These are phyloP conservation scores for Nitzschia sp. DNA, from an alignment of 108 stramenopile species.

Conservation along the genomic window DNA sequence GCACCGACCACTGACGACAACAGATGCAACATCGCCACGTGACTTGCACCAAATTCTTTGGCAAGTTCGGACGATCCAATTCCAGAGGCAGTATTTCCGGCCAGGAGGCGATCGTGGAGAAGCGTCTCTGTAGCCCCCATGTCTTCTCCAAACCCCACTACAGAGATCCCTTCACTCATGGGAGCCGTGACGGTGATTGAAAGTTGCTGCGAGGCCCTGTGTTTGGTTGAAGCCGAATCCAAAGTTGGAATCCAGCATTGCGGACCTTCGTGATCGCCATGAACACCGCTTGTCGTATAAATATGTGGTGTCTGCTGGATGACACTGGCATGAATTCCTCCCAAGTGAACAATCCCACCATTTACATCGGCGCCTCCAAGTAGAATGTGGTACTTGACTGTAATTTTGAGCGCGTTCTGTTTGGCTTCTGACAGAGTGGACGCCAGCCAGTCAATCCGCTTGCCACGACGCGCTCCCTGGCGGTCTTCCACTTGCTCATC, in stretches of 20 bases:
- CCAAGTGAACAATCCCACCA: constrained; percentile 30
- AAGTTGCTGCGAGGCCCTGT: constrained; percentile 72
- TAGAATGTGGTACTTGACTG: constrained; percentile 44
- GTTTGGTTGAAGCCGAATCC: constrained; percentile 73
- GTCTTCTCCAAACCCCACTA: constrained; percentile 75
- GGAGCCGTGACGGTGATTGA: constrained; percentile 65
- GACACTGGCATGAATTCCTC: constrained; percentile 50
- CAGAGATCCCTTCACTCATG: constrained; percentile 58
- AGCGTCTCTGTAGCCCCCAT: constrained; percentile 59
- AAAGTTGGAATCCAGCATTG: constrained; percentile 81
- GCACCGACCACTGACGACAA: background rate
- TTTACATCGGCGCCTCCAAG: background rate
- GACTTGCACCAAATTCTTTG: constrained; percentile 43
- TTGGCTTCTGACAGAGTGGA: constrained; percentile 27
- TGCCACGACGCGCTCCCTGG: constrained; percentile 32
- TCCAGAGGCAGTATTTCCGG: background rate
- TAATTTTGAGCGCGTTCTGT: constrained; percentile 37
- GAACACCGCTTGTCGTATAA: constrained; percentile 73
- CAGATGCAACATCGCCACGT: constrained; percentile 40
- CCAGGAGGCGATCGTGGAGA: constrained; percentile 44
- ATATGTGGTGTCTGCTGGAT: constrained; percentile 61
- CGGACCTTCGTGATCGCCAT: constrained; percentile 84
- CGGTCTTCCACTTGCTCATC: constrained; percentile 31
- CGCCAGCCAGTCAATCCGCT: constrained; percentile 43
- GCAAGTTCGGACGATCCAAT: constrained; percentile 27